These are phyloP conservation scores for Boletus mariae DNA, from an alignment of 1,284 basidiomycete species.

Conservation along the genomic window DNA sequence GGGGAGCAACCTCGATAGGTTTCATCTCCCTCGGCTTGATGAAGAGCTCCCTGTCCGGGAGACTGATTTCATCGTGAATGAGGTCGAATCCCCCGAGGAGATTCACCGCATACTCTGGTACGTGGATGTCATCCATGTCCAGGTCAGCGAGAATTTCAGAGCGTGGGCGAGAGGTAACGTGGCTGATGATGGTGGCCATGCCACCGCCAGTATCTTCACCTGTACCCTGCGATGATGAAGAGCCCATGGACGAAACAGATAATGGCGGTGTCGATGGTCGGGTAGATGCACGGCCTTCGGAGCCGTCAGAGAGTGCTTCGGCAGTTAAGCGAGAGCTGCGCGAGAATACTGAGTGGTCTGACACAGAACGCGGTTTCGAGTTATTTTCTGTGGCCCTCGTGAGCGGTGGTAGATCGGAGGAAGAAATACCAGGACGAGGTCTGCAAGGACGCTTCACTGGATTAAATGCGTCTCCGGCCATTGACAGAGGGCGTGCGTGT, in stretches of 20 bases:
- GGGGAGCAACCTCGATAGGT: constrained; percentile 29
- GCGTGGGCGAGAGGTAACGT: constrained; percentile 26
- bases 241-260: constrained; percentile 25
- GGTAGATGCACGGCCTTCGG: constrained; percentile 23
- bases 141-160: constrained; percentile 31
- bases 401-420: constrained; percentile 14
- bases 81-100: constrained; percentile 32
- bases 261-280: constrained; percentile 30
- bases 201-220: constrained; percentile 17
- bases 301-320: constrained; percentile 17
- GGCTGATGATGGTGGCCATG: constrained; percentile 32
- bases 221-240: constrained; percentile 23
- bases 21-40: constrained; percentile 31
- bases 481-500: constrained; percentile 30
- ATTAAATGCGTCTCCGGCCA: constrained; percentile 26
- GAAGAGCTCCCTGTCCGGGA: constrained; percentile 30
- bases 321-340: constrained; percentile 24
- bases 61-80: constrained; percentile 30
- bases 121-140: constrained; percentile 27
- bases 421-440: constrained; percentile 18
- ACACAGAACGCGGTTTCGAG: constrained; percentile 13
- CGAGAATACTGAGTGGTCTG: constrained; percentile 19
- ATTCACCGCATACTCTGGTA: constrained; percentile 32
- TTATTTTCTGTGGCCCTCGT: constrained; percentile 18
- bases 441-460: constrained; percentile 30